Conservation (phyloP, 108 stramenopile genomes). For the Aurantiochytrium sp. region DNA sequence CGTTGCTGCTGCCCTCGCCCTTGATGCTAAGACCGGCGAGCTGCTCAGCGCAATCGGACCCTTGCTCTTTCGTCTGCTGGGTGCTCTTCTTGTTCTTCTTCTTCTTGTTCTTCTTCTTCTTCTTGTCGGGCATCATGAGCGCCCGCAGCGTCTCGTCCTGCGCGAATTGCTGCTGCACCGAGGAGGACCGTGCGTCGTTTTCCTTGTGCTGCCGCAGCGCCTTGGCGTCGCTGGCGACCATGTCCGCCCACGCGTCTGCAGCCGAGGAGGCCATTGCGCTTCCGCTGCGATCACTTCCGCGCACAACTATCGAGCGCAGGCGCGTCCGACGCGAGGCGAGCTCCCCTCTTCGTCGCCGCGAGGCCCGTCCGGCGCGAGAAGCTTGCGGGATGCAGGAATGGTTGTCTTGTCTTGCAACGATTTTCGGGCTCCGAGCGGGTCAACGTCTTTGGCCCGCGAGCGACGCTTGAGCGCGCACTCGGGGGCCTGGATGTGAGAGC, state of each 20-base stretch:
- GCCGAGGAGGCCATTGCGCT: background rate
- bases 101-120: background rate
- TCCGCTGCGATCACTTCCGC: background rate
- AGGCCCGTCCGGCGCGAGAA: too few species aligned
- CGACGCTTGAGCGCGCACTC: background rate
- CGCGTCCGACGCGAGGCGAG: too few species aligned
- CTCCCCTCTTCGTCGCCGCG: too few species aligned
- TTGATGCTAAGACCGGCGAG: too few species aligned
- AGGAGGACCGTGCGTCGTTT: background rate
- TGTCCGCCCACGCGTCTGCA: background rate
- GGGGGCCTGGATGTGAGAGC: background rate
- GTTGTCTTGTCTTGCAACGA: too few species aligned
- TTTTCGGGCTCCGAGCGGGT: too few species aligned
- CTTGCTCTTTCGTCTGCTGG: too few species aligned
- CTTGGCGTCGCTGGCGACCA: background rate
- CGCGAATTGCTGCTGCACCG: background rate
- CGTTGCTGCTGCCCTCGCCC: too few species aligned
- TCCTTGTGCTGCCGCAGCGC: background rate
- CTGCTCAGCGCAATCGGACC: too few species aligned
- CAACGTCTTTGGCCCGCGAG: background rate
- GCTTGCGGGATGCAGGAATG: too few species aligned
- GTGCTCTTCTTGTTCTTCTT: background rate
- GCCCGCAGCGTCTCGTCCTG: background rate
- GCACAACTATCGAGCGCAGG: too few species aligned
- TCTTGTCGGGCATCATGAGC: background rate